Percentiles rank a stretch among this genome's conserved stretches.
Evolutionary conservation across 2,329 filamentous ascomycete genomes (phyloP).

Genomic region (Verticillium longisporum): DNA sequence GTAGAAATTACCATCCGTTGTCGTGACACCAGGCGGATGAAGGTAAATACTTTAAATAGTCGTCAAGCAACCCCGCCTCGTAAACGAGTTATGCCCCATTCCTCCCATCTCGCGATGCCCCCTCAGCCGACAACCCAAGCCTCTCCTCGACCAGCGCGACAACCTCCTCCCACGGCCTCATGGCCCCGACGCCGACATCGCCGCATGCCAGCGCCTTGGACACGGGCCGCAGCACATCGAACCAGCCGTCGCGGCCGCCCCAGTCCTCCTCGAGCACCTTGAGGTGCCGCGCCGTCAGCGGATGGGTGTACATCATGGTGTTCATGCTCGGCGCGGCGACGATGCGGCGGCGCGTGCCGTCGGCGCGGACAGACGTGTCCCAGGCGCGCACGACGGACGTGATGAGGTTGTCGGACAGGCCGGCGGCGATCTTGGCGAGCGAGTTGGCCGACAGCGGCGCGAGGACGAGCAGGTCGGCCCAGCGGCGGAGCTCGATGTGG

Average conservation of each 20-base stretch:
- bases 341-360: conserved; percentile 56
- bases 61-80: too few relatives aligned
- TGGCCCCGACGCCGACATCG: conserved; percentile 74
- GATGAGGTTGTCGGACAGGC: conserved; percentile 72
- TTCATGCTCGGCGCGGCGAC: conserved; percentile 83
- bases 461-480: conserved; percentile 73
- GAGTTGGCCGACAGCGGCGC: conserved; percentile 80
- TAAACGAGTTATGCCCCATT: not conserved
- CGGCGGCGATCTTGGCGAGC: conserved; percentile 74
- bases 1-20: too few relatives aligned
- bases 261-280: conserved; percentile 66
- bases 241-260: conserved; percentile 52
- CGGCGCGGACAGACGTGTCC: conserved; percentile 65
- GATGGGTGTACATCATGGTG: conserved; percentile 83
- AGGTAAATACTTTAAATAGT: too few relatives aligned
- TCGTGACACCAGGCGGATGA: too few relatives aligned
- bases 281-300: conserved; percentile 69
- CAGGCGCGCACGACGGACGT: conserved; percentile 74
- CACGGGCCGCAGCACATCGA: conserved; percentile 66
- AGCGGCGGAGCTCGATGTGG: conserved; percentile 79
- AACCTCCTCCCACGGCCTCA: conserved; percentile 75
- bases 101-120: not conserved
- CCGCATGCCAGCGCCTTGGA: conserved; percentile 79
- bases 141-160: conserved; percentile 56
- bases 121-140: conserved; percentile 22